phyloP scores from a whole-genome alignment of 2,329 filamentous ascomycete genomes.

The Blastomyces parvus region DNA sequence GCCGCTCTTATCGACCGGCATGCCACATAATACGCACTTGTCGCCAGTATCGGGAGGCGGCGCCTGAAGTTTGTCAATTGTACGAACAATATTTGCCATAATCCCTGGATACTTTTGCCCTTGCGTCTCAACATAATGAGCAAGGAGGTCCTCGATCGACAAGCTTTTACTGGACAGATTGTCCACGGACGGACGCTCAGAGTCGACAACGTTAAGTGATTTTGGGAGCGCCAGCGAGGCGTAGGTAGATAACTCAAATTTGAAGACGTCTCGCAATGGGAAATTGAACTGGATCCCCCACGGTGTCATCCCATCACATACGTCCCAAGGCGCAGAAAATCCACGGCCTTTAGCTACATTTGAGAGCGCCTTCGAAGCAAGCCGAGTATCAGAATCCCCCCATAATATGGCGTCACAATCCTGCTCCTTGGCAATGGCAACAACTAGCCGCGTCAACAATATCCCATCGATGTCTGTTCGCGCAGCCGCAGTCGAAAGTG shows the following conservation, averaged over 20 bases:
- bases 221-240: conserved; percentile 45
- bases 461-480: conserved; percentile 62
- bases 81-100: conserved; percentile 90
- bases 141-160: conserved; percentile 86
- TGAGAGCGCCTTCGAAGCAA: conserved; percentile 75
- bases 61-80: conserved; percentile 65
- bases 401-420: conserved; percentile 64
- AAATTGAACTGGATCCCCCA: conserved; percentile 58
- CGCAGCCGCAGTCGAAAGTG: conserved; percentile 64
- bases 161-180: conserved; percentile 45
- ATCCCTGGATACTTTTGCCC: conserved; percentile 82
- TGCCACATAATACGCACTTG: conserved; percentile 58
- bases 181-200: conserved; percentile 28
- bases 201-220: conserved; percentile 40
- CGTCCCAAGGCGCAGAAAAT: conserved; percentile 69
- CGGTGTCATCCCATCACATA: conserved; percentile 61
- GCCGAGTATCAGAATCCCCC: conserved; percentile 75
- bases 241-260: conserved; percentile 67
- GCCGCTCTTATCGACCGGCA: conserved; percentile 48
- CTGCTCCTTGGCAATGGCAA: conserved; percentile 51
- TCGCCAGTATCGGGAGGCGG: conserved; percentile 25
- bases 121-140: conserved; percentile 76
- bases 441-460: conserved; percentile 61
- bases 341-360: conserved; percentile 89
- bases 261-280: conserved; percentile 74